A percentile compares a stretch with the other conserved stretches of the same genome.
phyloP scores from a whole-genome alignment of 163 green algal genomes.

The Scenedesmus sp. region DNA sequence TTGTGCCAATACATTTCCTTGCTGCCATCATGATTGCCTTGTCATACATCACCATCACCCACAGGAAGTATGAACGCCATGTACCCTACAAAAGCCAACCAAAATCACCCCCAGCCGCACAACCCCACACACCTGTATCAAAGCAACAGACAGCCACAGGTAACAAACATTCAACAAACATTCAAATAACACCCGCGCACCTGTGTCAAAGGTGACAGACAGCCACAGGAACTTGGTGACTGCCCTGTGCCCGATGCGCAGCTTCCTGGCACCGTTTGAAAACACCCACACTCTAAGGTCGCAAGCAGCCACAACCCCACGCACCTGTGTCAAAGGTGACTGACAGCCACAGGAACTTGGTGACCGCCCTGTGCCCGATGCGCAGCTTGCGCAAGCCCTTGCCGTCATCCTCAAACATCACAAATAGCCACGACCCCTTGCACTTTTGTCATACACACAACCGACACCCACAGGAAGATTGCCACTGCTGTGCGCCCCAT shows the following conservation, averaged over 20 bases:
- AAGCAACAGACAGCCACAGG: too few relatives aligned
- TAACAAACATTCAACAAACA: too few relatives aligned
- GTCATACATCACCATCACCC: too few relatives aligned
- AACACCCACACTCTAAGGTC: background rate
- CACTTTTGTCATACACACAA: slow-evolving; percentile 1
- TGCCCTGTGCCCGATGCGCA: too few relatives aligned
- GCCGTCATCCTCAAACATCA: slow-evolving; percentile 11
- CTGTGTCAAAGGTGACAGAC: slow-evolving; percentile 21
- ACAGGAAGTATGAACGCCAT: too few relatives aligned
- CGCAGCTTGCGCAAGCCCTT: slow-evolving; percentile 33
- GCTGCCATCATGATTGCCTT: too few relatives aligned
- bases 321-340: slow-evolving; percentile 19
- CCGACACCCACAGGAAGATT: slow-evolving; percentile 46
- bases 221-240: slow-evolving; percentile 16
- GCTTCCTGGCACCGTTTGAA: too few relatives aligned
- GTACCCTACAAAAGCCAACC: too few relatives aligned
- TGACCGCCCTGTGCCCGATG: slow-evolving; percentile 29
- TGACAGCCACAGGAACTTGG: background rate
- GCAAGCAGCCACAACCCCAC: background rate
- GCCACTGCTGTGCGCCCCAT: slow-evolving; percentile 43
- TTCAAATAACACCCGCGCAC: background rate
- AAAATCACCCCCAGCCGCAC: too few relatives aligned
- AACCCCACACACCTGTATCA: too few relatives aligned
- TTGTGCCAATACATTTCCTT: too few relatives aligned
- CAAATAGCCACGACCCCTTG: background rate